Evolutionary conservation across 169 alveolate species (phyloP), one percentile per base, ranked within the genome.

Genomic region (Theileria sp.): DNA sequence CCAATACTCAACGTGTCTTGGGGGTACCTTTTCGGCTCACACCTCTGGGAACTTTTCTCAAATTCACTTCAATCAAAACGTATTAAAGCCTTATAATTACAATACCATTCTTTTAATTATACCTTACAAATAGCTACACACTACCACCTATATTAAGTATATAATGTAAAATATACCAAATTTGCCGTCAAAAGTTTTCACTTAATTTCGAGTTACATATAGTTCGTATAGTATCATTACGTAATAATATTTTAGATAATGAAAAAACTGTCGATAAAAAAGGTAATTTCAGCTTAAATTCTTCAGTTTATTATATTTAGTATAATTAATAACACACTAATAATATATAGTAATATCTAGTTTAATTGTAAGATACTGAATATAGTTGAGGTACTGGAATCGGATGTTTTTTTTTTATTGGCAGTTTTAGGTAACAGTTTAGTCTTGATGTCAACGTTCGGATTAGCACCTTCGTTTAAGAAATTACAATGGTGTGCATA

Each of bases 1-100:
- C 92, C 93, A 12, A 13, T 91, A 19, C 71, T 91, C 19, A 91
- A 91, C 73, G 60, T 91, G 26, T 79, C 92, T 58, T 91, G 94
- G 94, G 94, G 92, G 6, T 87, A 78, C 69, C 67, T 91, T 71
- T 91, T 91, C 66, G 94, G 94, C 21, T 83, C 87, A 13, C 92
- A 89, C 34, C 15, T 91, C 23, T 91, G 94, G 94, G 68, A 77
- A 44, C 75, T 83, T 0, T 61, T 83, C 25, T 15, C 72, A 8
- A 64, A 64, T 38, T 44, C 54, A 44, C 54, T 44, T 44, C 54
- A 44, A 44, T 44, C 54, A 3, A 44, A 44, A 44, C 19, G 54
- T 44, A 44, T 44, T 0, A 0, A 44, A 44, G 3, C 17, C 12
- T 13, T 44, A n/a, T n/a, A n/a, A n/a, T n/a, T n/a, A n/a, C n/a